A percentile compares a stretch with the other conserved stretches of the same genome.
These are phyloP conservation scores for Atkinsonella hypoxylon DNA, from an alignment of 2,329 filamentous ascomycete species.

Conservation along the genomic window DNA sequence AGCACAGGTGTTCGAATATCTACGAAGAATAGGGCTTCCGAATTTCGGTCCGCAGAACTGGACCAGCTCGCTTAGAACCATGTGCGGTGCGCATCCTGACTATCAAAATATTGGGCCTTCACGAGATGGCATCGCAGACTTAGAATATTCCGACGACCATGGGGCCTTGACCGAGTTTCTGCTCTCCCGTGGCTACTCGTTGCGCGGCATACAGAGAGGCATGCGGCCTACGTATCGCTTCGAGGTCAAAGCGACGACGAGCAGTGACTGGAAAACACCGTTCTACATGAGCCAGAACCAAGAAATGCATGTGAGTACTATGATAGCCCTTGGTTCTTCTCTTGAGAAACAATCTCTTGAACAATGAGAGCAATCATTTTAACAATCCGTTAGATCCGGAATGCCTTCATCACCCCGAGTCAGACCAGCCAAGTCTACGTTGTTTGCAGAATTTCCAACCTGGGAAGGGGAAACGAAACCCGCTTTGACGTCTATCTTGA, in stretches of 20 bases:
- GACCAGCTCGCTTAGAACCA: background rate
- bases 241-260: slow-evolving; percentile 1
- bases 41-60: background rate
- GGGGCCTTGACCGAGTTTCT: slow-evolving; percentile 1
- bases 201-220: background rate
- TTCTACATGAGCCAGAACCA: slow-evolving; percentile 1
- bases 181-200: background rate
- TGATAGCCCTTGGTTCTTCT: too few species aligned
- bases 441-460: background rate
- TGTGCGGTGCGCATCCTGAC: background rate
- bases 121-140: background rate
- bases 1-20: slow-evolving; percentile 2
- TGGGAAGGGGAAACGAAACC: background rate
- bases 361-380: too few species aligned
- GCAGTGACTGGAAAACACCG: background rate
- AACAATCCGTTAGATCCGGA: background rate
- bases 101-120: background rate
- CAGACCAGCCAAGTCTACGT: background rate
- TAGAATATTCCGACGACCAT: background rate
- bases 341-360: too few species aligned
- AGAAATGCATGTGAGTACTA: background rate
- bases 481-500: background rate
- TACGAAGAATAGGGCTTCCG: background rate
- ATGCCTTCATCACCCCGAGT: background rate
- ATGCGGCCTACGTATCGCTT: background rate